Base-by-base conservation (phyloP, 2,329 filamentous ascomycete genomes). In the Apiospora sp. region DNA sequence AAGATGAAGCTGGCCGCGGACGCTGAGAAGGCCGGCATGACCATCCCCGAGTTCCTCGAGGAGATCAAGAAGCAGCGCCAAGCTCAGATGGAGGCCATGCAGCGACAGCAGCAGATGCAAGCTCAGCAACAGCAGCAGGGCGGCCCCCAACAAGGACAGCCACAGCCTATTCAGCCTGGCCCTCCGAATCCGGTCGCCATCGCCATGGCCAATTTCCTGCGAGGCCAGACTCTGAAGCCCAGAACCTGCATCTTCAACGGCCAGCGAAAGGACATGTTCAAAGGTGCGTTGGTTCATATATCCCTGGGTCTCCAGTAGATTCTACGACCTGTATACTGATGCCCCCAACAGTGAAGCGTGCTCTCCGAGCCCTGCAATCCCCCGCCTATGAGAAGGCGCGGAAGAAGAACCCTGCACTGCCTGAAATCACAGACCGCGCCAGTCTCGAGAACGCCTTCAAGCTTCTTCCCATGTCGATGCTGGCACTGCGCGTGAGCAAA, bases 231-330 rank as follows among this genome's bases (percentile, higher is more conserved):
- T 73, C 85, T 99, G 76, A 99, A 99, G 88, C 88, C 90, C 24
- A 89, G 96, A 75, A 98, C 95, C 24, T 96, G 94, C 82, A 97
- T 99, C 75, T 89, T 98, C 76, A 95, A 98, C 76, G 96, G 96
- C 79, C 95, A 98, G 87, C 91, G 96, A 79, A 98, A 98, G 85
- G 96, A 99, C 76, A 97, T 99, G 94, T 98, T 99, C 84, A 93
- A 92, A 88, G 95, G 94, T 96, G 86, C 13, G 68, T 30, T 43
- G 12, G 8, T 14, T 5, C 34, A 49, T n/a, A 49, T 24, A 12
- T 41, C 16, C 1, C 8, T 10, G 19, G 10, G 14, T 61, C 27
- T 58, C 14, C 10, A 41, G 30, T n/a, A 41, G 13, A 19, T 5
- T 41, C 19, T 41, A 22, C 48, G 51, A 27, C 67, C 27, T 71